Conservation (phyloP, 1,284 basidiomycete species). For the Gastroboletus turbinatus region DNA sequence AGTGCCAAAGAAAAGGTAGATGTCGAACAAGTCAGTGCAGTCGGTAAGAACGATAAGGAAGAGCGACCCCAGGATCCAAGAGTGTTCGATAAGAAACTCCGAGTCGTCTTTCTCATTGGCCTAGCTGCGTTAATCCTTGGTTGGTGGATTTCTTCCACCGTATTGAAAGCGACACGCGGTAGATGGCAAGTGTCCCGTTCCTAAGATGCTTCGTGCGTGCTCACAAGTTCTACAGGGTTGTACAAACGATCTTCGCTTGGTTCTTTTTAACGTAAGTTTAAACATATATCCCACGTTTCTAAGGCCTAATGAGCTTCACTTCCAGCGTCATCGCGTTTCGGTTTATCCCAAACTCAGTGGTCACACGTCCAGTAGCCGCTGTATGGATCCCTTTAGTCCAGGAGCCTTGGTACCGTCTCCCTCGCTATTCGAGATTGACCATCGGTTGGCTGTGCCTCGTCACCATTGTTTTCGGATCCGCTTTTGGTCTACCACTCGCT, state of each 20-base stretch:
- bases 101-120: constrained; percentile 48
- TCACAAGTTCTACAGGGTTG: constrained; percentile 48
- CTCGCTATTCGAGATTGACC: constrained; percentile 52
- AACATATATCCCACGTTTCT: background rate
- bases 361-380: constrained; percentile 63
- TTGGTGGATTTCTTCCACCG: constrained; percentile 79
- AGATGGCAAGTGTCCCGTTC: constrained; percentile 52
- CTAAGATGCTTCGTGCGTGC: constrained; percentile 1
- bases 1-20: constrained; percentile 26
- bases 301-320: background rate
- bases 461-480: constrained; percentile 76
- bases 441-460: constrained; percentile 76
- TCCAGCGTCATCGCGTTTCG: constrained; percentile 76
- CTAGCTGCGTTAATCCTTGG: constrained; percentile 63
- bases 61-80: constrained; percentile 11
- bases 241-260: constrained; percentile 80
- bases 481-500: constrained; percentile 72
- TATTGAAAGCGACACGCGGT: constrained; percentile 66
- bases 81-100: constrained; percentile 29
- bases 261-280: constrained; percentile 63
- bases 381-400: constrained; percentile 66
- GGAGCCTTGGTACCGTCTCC: constrained; percentile 69
- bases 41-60: constrained; percentile 29
- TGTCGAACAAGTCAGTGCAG: constrained; percentile 14
- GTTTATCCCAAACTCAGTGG: constrained; percentile 67